Percentiles rank a stretch among this genome's conserved stretches.
These are phyloP conservation scores for Neofusicoccum laricinum DNA, from an alignment of 2,329 filamentous ascomycete species.

Conservation along the genomic window DNA sequence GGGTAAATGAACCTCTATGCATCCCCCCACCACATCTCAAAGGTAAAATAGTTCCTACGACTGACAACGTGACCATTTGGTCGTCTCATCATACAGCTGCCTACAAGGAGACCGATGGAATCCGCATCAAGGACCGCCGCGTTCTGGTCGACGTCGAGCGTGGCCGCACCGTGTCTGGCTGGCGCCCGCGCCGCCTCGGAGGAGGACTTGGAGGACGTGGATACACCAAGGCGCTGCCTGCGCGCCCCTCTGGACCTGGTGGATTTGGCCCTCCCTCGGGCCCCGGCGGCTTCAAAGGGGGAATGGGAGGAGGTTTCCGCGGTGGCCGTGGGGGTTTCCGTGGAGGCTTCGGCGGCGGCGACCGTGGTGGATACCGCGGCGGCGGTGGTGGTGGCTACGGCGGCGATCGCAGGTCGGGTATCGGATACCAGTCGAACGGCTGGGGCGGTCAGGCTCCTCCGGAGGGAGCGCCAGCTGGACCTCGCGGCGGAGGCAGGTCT, in stretches of 20 bases:
- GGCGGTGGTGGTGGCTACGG: conserved; percentile 41
- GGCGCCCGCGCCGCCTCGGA: conserved; percentile 87
- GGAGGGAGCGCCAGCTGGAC: conserved; percentile 49
- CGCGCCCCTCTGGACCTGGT: conserved; percentile 66
- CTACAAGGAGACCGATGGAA: conserved; percentile 81
- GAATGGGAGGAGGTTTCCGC: conserved; percentile 52
- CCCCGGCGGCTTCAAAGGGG: conserved; percentile 51
- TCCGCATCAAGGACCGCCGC: conserved; percentile 86
- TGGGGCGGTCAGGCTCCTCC: conserved; percentile 36
- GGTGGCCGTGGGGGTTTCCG: conserved; percentile 51
- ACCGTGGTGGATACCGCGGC: conserved; percentile 42
- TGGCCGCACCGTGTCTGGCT: conserved; percentile 88
- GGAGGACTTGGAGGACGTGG: conserved; percentile 89
- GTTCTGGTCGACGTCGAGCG: conserved; percentile 96
- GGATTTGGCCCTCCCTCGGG: conserved; percentile 55
- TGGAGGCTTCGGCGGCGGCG: conserved; percentile 45
- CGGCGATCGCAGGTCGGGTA: conserved; percentile 47
- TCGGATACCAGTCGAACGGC: conserved; percentile 44
- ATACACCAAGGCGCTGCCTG: conserved; percentile 78
- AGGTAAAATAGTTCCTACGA: conserved; percentile 31
- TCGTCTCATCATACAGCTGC: conserved; percentile 65
- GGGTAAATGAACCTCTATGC: conserved; percentile 65
- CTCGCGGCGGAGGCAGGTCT: conserved; percentile 37
- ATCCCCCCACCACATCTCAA: conserved; percentile 33
- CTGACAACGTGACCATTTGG: conserved; percentile 60